A percentile compares a stretch with the other conserved stretches of the same genome.
Evolutionary conservation across 225 moss, liverwort and hornwort genomes (phyloP).

Genomic region (Rhytidiadelphus loreus): DNA sequence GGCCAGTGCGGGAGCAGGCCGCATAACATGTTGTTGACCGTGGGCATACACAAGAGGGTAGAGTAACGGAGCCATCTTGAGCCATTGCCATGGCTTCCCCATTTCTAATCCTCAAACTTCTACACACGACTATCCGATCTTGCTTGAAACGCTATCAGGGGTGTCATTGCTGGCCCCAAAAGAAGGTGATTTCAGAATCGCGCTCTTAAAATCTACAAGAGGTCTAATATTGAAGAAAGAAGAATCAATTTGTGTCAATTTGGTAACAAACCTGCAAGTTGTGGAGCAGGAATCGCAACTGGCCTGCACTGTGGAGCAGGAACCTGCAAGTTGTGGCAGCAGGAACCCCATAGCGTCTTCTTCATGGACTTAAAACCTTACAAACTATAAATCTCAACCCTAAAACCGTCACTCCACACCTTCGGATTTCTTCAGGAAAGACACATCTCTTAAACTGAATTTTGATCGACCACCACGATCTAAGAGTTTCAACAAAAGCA

Average conservation of each 20-base stretch:
- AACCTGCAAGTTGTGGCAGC: not conserved
- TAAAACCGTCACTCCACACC: not conserved
- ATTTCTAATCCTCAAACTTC: not conserved
- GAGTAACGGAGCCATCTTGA: slow-evolving; percentile 15
- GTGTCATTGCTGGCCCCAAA: too few relatives aligned
- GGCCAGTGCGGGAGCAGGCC: slow-evolving; percentile 4
- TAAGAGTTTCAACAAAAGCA: not conserved
- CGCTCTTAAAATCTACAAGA: not conserved
- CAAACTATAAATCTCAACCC: not conserved
- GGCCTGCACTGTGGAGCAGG: too few relatives aligned
- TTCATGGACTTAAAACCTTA: not conserved
- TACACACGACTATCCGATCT: not conserved
- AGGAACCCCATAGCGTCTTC: not conserved
- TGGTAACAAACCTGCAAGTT: not conserved
- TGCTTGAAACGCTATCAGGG: not conserved
- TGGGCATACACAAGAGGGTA: not conserved
- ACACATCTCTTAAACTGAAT: not conserved
- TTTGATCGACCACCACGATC: not conserved
- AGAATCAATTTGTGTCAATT: not conserved
- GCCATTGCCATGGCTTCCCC: slow-evolving; percentile 15
- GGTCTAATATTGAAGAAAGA: not conserved
- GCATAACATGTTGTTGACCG: not conserved
- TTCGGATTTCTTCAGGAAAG: not conserved
- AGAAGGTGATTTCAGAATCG: not conserved
- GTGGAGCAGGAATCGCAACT: not conserved